Percentiles rank a stretch among this genome's conserved stretches.
phyloP scores from a whole-genome alignment of 306 rosid genomes.

The Rosa lucieae region DNA sequence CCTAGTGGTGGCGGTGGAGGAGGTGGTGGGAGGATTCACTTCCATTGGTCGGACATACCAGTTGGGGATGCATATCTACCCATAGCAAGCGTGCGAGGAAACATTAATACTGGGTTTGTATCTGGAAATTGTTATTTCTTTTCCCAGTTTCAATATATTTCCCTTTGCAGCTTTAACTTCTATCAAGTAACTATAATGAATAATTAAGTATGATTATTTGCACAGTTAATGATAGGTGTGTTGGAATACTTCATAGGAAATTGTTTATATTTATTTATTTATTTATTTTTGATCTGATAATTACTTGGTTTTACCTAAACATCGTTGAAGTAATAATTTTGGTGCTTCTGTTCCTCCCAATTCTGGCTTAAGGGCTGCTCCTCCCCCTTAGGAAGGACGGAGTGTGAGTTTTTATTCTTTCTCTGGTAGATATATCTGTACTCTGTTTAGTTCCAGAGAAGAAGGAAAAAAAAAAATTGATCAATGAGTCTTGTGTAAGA shows the following conservation, averaged over 20 bases:
- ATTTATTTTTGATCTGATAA: neutral
- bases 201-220: neutral
- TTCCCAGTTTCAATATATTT: neutral
- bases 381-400: neutral
- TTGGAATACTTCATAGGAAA: neutral
- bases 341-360: neutral
- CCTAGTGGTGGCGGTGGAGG: slow-evolving; percentile 91
- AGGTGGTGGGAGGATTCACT: slow-evolving; percentile 97
- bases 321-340: neutral
- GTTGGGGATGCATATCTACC: slow-evolving; percentile 89
- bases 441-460: neutral
- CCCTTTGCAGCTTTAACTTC: neutral
- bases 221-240: neutral
- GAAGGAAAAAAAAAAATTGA: neutral
- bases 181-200: neutral
- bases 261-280: neutral
- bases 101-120: slow-evolving; percentile 69
- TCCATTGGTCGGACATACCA: slow-evolving; percentile 84
- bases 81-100: slow-evolving; percentile 72
- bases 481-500: neutral
- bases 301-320: neutral
- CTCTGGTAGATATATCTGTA: neutral
- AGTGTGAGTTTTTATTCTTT: neutral
- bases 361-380: neutral
- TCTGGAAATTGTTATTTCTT: slow-evolving; percentile 1